These are phyloP conservation scores for Fusarium napiforme DNA, from an alignment of 2,329 filamentous ascomycete genomes.

Conservation along the genomic window DNA sequence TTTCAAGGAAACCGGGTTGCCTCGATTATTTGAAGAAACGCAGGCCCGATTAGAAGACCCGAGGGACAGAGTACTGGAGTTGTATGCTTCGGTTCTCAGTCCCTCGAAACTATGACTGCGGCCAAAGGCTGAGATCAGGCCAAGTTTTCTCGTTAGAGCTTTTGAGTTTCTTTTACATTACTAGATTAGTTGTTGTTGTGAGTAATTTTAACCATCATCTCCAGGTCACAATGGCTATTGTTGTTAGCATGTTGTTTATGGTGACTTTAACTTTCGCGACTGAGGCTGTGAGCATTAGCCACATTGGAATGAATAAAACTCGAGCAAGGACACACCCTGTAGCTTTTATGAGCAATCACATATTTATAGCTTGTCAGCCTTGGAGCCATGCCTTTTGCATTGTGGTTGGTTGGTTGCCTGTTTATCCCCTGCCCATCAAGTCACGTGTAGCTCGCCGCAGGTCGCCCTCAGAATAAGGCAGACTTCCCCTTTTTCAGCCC, in stretches of 20 bases:
- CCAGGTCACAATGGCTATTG: not conserved
- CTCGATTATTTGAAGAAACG: not conserved
- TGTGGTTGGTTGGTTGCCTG: not conserved
- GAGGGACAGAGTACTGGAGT: not conserved
- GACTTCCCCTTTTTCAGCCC: not conserved
- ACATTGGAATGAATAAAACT: accelerated
- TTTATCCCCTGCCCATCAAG: not conserved
- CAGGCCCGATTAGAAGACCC: not conserved
- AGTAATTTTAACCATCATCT: not conserved
- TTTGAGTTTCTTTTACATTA: accelerated
- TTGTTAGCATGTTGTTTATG: not conserved
- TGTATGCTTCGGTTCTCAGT: not conserved
- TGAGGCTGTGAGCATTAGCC: not conserved
- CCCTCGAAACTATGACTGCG: too few species aligned
- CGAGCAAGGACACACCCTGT: not conserved
- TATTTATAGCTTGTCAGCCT: not conserved
- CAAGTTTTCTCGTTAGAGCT: not conserved
- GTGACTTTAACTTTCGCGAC: not conserved
- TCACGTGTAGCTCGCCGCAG: not conserved
- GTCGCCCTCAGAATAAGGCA: not conserved
- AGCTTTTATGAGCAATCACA: not conserved
- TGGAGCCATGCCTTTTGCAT: not conserved
- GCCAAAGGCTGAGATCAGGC: not conserved
- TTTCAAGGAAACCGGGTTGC: accelerated
- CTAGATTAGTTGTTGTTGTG: accelerated